Base-by-base conservation (phyloP, 31 red algal species). In the Odonthalia washingtoniensis region DNA sequence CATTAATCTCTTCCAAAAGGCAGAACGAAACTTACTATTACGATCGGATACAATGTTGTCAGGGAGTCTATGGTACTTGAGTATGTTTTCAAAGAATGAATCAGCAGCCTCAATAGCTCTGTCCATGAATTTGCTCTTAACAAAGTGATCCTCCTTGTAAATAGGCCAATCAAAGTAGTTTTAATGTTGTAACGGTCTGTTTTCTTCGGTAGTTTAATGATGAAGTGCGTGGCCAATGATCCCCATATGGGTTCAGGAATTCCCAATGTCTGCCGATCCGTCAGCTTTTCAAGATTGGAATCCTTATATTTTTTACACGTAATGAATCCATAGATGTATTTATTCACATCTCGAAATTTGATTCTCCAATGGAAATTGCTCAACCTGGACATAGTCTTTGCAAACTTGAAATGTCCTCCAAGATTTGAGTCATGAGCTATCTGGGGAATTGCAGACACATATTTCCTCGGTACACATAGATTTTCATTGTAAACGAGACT, bases 1-100 rank as follows among this genome's bases (percentile, higher is more conserved):
- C 46, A 87, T 87, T 3, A 65, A 31, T 52, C 45, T 65, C 3
- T 62, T 61, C 83, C 83, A 87, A 42, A 76, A 77, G 45, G 32
- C 57, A 3, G 83, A 76, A 2, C 70, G 65, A 77, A 87, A 87
- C 70, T 87, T 87, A 77, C n/a, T n/a, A n/a, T n/a, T n/a, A n/a
- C n/a, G n/a, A n/a, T n/a, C n/a, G n/a, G n/a, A n/a, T n/a, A n/a
- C 72, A 28, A 87, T 87, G 36, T n/a, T 57, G 31, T 77, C 83
- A 21, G 83, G 83, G 5, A 77, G 17, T 18, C 83, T 72, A 63
- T 87, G 70, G 14, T 39, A 60, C 31, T 87, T 87, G 49, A 87
- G 77, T 32, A 87, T 53, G 37, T 87, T 9, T 26, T 34, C n/a
- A 46, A 77, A 87, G 70, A 87, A 87, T 2, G 12, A 40, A 75